Evolutionary conservation across 331 rosid genomes (phyloP).

Genomic region (Quercus lobata): DNA sequence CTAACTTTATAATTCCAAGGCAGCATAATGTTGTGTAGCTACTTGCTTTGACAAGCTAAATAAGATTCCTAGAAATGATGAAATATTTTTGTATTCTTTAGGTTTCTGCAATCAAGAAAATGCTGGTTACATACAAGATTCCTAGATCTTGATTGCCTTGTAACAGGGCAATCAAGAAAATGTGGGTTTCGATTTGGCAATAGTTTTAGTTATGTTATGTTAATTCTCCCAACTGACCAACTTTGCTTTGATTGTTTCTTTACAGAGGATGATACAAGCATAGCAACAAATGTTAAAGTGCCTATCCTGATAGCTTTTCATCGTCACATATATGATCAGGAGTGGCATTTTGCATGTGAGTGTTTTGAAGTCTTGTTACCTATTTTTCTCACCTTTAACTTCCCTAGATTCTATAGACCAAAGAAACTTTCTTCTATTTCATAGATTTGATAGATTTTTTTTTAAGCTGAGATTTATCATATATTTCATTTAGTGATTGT

Average conservation of each 20-base stretch:
- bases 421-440: neutral
- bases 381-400: neutral
- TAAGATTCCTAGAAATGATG: neutral
- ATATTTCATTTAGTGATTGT: neutral
- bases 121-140: no score
- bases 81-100: neutral
- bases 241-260: constrained; percentile 14
- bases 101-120: no score
- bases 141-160: no score
- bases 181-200: neutral
- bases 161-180: neutral
- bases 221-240: neutral
- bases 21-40: neutral
- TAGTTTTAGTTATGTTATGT: neutral
- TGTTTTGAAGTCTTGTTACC: constrained; percentile 8
- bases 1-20: neutral
- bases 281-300: constrained; percentile 68
- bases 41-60: neutral
- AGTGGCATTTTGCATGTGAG: constrained; percentile 95
- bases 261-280: constrained; percentile 96
- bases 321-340: constrained; percentile 62
- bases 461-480: neutral
- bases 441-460: neutral
- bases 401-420: neutral
- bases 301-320: constrained; percentile 86